phyloP scores from a whole-genome alignment of 2,329 filamentous ascomycete genomes.

The Talaromyces marneffei region DNA sequence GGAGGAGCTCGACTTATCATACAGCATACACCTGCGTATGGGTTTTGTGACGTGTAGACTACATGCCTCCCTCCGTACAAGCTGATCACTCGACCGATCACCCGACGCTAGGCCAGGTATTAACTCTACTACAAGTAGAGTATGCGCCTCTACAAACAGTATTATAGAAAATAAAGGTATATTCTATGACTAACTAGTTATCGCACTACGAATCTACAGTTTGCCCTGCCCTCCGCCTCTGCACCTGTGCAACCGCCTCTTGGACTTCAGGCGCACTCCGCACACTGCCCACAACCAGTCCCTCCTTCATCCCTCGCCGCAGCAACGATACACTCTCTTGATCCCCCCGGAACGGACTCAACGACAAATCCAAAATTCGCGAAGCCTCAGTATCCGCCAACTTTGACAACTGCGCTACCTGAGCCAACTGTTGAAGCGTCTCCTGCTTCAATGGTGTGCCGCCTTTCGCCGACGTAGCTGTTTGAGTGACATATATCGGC shows the following conservation, averaged over 20 bases:
- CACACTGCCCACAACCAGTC: slow-evolving; percentile 81
- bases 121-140: too few species aligned
- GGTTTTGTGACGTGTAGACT: background rate
- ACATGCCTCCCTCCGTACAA: too few species aligned
- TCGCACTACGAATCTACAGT: background rate
- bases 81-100: background rate
- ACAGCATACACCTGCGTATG: background rate
- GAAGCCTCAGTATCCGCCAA: slow-evolving; percentile 63
- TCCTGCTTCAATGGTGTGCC: slow-evolving; percentile 34
- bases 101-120: background rate
- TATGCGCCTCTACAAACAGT: too few species aligned
- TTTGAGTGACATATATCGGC: slow-evolving; percentile 49
- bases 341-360: slow-evolving; percentile 75
- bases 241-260: slow-evolving; percentile 65
- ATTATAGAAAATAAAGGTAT: background rate
- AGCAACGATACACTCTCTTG: slow-evolving; percentile 57
- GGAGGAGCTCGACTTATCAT: background rate
- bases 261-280: slow-evolving; percentile 73
- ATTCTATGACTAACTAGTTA: too few species aligned
- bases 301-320: slow-evolving; percentile 70
- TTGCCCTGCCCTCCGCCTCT: slow-evolving; percentile 50
- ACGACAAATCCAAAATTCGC: slow-evolving; percentile 68
- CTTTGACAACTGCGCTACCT: slow-evolving; percentile 56
- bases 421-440: slow-evolving; percentile 59
- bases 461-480: slow-evolving; percentile 20